Percentiles rank a stretch among this genome's conserved stretches.
Conservation (phyloP, 2,329 filamentous ascomycete species). For the Aspergillus tamarii region DNA sequence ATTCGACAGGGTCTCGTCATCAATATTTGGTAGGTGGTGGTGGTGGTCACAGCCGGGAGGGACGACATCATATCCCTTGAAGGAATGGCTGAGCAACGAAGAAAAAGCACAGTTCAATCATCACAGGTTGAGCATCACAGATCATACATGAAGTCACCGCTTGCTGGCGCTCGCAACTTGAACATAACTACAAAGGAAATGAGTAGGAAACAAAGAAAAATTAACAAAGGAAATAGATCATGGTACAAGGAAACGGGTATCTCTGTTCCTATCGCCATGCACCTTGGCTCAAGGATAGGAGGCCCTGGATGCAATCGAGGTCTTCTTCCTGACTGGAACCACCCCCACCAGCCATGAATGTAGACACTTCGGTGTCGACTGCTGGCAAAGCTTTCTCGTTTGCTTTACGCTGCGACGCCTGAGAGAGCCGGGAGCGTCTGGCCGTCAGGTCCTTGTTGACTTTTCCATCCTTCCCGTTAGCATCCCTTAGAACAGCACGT, state of each 20-base stretch:
- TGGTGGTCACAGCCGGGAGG: neutral
- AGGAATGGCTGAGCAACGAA: slow-evolving; percentile 8
- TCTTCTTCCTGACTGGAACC: slow-evolving; percentile 73
- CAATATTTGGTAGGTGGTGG: slow-evolving; percentile 4
- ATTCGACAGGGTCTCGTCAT: slow-evolving; percentile 14
- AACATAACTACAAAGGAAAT: slow-evolving; percentile 27
- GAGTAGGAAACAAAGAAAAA: slow-evolving; percentile 28
- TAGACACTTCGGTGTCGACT: slow-evolving; percentile 67
- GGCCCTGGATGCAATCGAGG: slow-evolving; percentile 84
- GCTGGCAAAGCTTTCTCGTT: slow-evolving; percentile 45
- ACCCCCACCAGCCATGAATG: slow-evolving; percentile 67
- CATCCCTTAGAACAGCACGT: slow-evolving; percentile 52
- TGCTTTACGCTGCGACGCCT: slow-evolving; percentile 24
- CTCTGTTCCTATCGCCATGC: slow-evolving; percentile 68
- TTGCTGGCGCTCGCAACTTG: slow-evolving; percentile 32
- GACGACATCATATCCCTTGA: slow-evolving; percentile 7
- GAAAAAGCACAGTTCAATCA: slow-evolving; percentile 20
- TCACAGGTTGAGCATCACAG: slow-evolving; percentile 24
- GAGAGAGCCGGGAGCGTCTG: slow-evolving; percentile 32
- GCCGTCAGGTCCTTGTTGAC: slow-evolving; percentile 29
- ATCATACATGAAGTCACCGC: slow-evolving; percentile 32
- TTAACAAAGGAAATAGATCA: slow-evolving; percentile 28
- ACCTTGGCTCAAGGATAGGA: slow-evolving; percentile 88
- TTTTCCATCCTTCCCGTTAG: slow-evolving; percentile 31
- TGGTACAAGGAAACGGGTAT: slow-evolving; percentile 11